phyloP scores from a whole-genome alignment of 164 flowering plant species.

The Macadamia tetraphylla region DNA sequence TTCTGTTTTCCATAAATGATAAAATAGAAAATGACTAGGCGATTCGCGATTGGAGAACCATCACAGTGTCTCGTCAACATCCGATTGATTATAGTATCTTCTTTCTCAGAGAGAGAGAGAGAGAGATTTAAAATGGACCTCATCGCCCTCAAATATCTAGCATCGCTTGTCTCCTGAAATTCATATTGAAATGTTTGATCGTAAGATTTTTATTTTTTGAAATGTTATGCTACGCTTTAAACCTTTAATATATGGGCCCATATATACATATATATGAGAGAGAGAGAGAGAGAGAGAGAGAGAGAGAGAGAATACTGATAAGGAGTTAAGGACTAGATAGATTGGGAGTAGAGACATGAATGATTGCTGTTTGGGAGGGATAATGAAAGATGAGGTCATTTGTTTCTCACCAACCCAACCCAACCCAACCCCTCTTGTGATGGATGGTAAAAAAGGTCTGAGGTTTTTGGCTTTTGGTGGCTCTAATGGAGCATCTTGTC shows the following conservation, averaged over 20 bases:
- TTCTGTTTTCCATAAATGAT: too few species aligned
- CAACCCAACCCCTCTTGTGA: constrained; percentile 26
- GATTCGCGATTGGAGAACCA: too few species aligned
- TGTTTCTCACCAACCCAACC: constrained; percentile 35
- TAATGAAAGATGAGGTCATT: constrained; percentile 13
- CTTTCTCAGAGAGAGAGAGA: background rate
- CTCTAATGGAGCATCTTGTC: constrained; percentile 28
- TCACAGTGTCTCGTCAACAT: too few species aligned
- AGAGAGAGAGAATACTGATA: background rate
- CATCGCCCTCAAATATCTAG: too few species aligned
- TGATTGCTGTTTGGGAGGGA: constrained; percentile 8
- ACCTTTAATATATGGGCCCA: too few species aligned
- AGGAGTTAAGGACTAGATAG: background rate
- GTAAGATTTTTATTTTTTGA: too few species aligned
- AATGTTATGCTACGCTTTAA: too few species aligned
- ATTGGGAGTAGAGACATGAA: constrained; percentile 6
- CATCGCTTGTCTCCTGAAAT: too few species aligned
- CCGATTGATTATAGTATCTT: too few species aligned
- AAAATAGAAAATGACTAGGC: too few species aligned
- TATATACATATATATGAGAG: background rate
- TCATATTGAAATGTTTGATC: too few species aligned
- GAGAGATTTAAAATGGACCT: background rate
- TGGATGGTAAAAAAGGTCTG: constrained; percentile 8
- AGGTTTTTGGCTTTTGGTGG: constrained; percentile 12
- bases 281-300: background rate